Evolutionary conservation across 2,329 filamentous ascomycete species (phyloP).

Genomic region (Fusarium xyrophilum): DNA sequence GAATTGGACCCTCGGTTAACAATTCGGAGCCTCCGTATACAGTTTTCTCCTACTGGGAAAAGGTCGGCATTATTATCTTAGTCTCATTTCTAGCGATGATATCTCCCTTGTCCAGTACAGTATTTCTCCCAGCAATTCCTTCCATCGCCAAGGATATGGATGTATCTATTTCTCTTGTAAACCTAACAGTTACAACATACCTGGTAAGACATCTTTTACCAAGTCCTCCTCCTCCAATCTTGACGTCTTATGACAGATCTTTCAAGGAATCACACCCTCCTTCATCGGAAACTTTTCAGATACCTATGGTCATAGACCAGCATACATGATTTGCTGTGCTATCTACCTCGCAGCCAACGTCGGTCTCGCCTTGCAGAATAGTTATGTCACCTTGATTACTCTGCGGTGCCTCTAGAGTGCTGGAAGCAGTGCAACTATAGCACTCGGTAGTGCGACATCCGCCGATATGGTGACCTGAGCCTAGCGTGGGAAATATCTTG

Average conservation of each 20-base stretch:
- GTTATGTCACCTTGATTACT: background rate
- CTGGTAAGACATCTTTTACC: background rate
- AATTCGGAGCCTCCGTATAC: background rate
- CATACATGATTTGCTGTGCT: background rate
- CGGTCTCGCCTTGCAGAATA: background rate
- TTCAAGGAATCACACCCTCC: background rate
- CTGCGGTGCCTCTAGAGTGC: background rate
- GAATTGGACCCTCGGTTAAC: rapidly evolving
- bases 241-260: background rate
- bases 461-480: background rate
- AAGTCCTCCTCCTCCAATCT: background rate
- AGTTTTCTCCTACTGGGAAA: background rate
- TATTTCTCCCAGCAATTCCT: background rate
- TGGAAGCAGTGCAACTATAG: background rate
- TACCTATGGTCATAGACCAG: background rate
- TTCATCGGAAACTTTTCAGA: background rate
- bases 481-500: background rate
- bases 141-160: background rate
- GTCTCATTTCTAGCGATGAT: background rate
- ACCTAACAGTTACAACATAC: background rate
- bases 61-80: background rate
- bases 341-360: background rate
- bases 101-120: background rate
- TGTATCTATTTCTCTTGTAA: background rate
- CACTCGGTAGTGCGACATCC: background rate